These are phyloP conservation scores for Fusarium continuum DNA, from an alignment of 2,329 filamentous ascomycete species.

Conservation along the genomic window DNA sequence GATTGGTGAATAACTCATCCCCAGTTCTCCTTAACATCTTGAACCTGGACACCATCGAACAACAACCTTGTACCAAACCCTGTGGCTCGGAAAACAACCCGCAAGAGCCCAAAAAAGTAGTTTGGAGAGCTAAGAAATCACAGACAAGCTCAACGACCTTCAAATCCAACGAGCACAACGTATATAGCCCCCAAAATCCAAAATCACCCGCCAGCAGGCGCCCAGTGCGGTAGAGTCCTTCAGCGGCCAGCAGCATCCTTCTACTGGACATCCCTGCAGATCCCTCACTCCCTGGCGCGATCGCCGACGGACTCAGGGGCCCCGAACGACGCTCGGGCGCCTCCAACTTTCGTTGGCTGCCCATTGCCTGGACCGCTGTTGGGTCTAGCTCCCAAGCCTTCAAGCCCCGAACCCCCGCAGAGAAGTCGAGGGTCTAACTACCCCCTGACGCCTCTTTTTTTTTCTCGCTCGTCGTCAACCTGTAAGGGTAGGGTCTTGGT, in stretches of 20 bases:
- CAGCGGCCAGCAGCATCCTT: slow-evolving; percentile 18
- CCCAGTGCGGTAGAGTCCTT: too few relatives aligned
- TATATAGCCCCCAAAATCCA: slow-evolving; percentile 2
- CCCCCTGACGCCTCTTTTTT: slow-evolving; percentile 44
- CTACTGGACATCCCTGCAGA: slow-evolving; percentile 27
- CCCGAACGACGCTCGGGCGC: slow-evolving; percentile 43
- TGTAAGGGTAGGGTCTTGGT: slow-evolving; percentile 25
- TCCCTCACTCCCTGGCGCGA: slow-evolving; percentile 36
- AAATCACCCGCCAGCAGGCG: slow-evolving; percentile 8
- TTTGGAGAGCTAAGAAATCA: neutral
- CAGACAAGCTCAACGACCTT: slow-evolving; percentile 21
- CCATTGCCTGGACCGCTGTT: slow-evolving; percentile 41
- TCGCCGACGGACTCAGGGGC: slow-evolving; percentile 43
- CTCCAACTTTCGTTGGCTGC: slow-evolving; percentile 25
- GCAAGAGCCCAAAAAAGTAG: neutral
- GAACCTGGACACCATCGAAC: neutral
- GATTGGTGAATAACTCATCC: slow-evolving; percentile 8
- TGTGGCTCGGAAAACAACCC: slow-evolving; percentile 7
- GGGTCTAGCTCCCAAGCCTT: slow-evolving; percentile 42
- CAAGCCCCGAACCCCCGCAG: slow-evolving; percentile 40
- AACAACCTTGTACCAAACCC: neutral
- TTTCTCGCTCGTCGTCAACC: slow-evolving; percentile 24
- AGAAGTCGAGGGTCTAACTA: slow-evolving; percentile 39
- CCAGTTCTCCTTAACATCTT: neutral
- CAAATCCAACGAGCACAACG: slow-evolving; percentile 8